Conservation (phyloP, 352 stramenopile species). For the Phytophthora meadii region DNA sequence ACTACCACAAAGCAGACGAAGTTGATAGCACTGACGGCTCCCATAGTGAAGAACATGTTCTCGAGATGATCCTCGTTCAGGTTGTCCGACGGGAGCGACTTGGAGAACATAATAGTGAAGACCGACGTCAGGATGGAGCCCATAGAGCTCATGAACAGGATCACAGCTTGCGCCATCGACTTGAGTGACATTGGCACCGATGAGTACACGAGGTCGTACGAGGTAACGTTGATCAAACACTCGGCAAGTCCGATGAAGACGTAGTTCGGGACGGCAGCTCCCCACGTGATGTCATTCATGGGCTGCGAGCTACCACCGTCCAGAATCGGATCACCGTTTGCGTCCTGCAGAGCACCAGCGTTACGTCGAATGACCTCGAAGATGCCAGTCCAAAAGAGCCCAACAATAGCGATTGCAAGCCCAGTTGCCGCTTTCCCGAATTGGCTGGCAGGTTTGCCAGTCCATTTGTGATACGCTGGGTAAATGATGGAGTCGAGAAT, state of each 20-base stretch:
- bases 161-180: constrained; percentile 50
- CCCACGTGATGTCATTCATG: constrained; percentile 74
- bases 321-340: constrained; percentile 42
- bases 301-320: constrained; percentile 50
- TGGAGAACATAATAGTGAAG: constrained; percentile 56
- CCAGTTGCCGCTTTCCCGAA: constrained; percentile 10
- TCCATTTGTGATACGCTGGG: constrained; percentile 41
- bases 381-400: constrained; percentile 47
- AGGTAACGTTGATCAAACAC: constrained; percentile 69
- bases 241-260: constrained; percentile 63
- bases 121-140: constrained; percentile 31
- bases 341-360: constrained; percentile 41
- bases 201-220: constrained; percentile 70
- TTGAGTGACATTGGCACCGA: constrained; percentile 61
- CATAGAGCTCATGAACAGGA: constrained; percentile 56
- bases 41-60: constrained; percentile 77
- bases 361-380: constrained; percentile 69
- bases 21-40: constrained; percentile 56
- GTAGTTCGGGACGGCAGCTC: constrained; percentile 58
- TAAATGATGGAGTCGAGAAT: constrained; percentile 48
- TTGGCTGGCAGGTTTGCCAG: constrained; percentile 32
- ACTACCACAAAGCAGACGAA: constrained; percentile 51
- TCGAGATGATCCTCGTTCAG: constrained; percentile 57
- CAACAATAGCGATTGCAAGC: constrained; percentile 37
- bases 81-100: constrained; percentile 60